A percentile compares a stretch with the other conserved stretches of the same genome.
phyloP scores from a whole-genome alignment of 2,329 filamentous ascomycete species.

The Calonectria pseudoreteaudii region DNA sequence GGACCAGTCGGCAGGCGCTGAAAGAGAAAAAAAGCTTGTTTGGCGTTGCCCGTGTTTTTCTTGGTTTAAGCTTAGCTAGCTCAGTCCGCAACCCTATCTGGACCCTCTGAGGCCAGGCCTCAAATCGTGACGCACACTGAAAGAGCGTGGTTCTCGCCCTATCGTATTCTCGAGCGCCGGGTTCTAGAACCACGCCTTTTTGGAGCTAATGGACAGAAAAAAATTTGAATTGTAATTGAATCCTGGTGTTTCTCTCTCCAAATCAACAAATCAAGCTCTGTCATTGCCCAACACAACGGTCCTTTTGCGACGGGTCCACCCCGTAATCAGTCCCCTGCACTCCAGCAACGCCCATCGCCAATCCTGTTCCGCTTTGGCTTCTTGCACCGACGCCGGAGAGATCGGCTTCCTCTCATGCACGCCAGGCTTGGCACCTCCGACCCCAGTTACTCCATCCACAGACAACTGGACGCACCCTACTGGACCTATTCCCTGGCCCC shows the following conservation, averaged over 20 bases:
- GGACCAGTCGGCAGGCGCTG: background rate
- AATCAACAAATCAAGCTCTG: no score
- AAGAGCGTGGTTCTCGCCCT: background rate
- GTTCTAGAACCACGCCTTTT: background rate
- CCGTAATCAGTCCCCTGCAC: background rate
- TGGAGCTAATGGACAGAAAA: background rate
- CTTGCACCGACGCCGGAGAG: constrained; percentile 15
- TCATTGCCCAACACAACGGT: background rate
- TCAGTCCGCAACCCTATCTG: background rate
- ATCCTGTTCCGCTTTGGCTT: background rate
- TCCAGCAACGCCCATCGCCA: background rate
- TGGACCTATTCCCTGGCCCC: background rate
- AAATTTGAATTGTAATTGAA: background rate
- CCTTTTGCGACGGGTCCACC: background rate
- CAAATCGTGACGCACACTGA: background rate
- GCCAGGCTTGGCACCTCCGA: background rate
- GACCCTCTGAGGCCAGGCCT: background rate
- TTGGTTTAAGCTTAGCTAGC: background rate
- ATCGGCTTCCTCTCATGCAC: constrained; percentile 3
- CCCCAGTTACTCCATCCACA: background rate
- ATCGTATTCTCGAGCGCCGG: background rate
- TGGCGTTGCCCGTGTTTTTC: background rate
- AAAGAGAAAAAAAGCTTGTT: background rate
- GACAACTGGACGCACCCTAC: background rate
- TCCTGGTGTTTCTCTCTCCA: background rate